Evolutionary conservation across 306 rosid genomes (phyloP), one percentile per base, ranked within the genome.

Genomic region (Pyrus communis): DNA sequence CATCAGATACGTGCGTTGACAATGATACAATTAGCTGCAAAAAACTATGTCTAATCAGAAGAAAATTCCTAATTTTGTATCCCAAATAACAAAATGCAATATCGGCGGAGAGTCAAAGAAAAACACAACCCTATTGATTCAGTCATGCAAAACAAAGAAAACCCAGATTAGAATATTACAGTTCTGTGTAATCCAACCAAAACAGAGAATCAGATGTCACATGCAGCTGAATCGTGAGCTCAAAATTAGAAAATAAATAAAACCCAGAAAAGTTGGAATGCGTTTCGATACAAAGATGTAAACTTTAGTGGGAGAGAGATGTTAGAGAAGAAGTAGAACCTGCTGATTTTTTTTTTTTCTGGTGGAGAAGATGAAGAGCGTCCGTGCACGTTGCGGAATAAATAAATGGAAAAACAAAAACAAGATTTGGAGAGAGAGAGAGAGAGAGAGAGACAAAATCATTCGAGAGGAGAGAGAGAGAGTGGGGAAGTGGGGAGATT

Each of bases 151-250:
- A 74, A 61, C n/a, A 62, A 18, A 51, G 8, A 73, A 79, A 84
- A 76, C 86, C 79, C 83, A 57, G 80, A 83, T 70, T 42, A 81
- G 73, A 77, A 77, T 69, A 23, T 54, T 27, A 23, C 25, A 71
- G 31, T 75, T 69, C 63, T 19, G 70, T 43, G 75, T 28, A 68
- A 38, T 11, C n/a, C 38, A 52, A 13, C 22, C 31, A 66, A 45
- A 70, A 75, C 28, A 6, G 18, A 52, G 3, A 22, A 38, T 55
- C 19, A 31, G 11, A 40, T 55, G 52, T 49, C 46, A 33, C 43
- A 62, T 51, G 45, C 42, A 79, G 80, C 87, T 74, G 78, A 83
- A 66, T 38, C 55, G 31, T 15, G 40, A 78, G 88, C 81, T 75
- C 58, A 52, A 75, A 18, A 77, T 22, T 54, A 17, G 3, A 61